Base-by-base conservation (phyloP, 192 early-diverging fungal species). In the Podila verticillata region DNA sequence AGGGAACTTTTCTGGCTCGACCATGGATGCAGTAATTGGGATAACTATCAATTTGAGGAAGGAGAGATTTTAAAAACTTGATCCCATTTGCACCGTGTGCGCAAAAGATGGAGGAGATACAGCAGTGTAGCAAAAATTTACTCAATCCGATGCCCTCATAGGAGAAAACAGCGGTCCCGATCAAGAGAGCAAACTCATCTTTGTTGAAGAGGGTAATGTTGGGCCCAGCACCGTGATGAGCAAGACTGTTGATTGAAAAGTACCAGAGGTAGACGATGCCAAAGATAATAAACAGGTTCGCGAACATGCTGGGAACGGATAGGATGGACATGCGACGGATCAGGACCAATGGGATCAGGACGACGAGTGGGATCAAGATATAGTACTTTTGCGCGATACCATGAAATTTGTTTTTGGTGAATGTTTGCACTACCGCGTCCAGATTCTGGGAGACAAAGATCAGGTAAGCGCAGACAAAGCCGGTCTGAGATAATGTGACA, bases 401-500 rank as follows among this genome's bases (percentile, higher is more conserved):
- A 88, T 75, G 61, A 87, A 85, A 66, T 75, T 51, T 36, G 74
- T 70, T 87, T 66, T 92, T 86, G 3, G 96, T 91, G 15, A 93
- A 74, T 91, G 95, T 61, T 89, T 82, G 26, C 90, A 92, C 81
- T 48, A 91, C 85, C 30, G 93, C 91, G 15, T 85, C 84, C 56
- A 96, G 83, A 73, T 96, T 97, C 70, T 94, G 92, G 7, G 94
- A 91, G 17, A 97, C 88, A 82, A 97, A 97, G 36, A 97, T 95
- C 61, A 92, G 87, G 65, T 96, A 96, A 1, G 95, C 94, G 58
- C 93, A 96, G 65, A 93, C 92, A 79, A 97, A 97, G 3, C 96
- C 96, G 57, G 94, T 86, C 85, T 96, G 89, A 13, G 90, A 88
- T 31, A 93, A 66, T 48, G 85, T 86, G 31, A 93, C 89, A 32